phyloP scores from a whole-genome alignment of 371 early-diverging fungal genomes.

The Actinomortierella wolfii region DNA sequence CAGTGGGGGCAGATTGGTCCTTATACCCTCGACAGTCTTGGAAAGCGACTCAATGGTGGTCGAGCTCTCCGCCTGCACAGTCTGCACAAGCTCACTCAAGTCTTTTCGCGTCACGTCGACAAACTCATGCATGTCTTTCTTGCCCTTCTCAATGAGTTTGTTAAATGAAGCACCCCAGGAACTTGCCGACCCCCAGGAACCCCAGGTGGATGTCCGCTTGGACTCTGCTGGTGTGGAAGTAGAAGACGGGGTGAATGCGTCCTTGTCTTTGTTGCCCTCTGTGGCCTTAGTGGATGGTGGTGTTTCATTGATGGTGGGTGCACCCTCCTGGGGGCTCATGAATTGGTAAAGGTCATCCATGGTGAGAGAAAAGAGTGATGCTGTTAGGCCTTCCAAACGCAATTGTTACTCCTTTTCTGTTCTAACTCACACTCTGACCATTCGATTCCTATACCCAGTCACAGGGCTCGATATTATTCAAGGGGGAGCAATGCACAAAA shows the following conservation, averaged over 20 bases:
- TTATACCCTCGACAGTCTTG: conserved; percentile 36
- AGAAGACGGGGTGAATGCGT: neutral
- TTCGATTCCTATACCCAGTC: too few relatives aligned
- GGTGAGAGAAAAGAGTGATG: too few relatives aligned
- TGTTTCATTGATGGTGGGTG: conserved; percentile 9
- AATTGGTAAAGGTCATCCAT: conserved; percentile 48
- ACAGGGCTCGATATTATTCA: too few relatives aligned
- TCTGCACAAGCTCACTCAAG: conserved; percentile 40
- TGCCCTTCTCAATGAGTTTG: conserved; percentile 41
- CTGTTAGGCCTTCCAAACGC: too few relatives aligned
- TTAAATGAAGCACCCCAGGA: conserved; percentile 43
- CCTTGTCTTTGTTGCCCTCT: neutral
- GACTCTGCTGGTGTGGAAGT: neutral
- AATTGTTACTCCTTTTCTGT: too few relatives aligned
- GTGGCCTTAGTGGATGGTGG: neutral
- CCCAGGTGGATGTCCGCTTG: neutral
- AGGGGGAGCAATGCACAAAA: too few relatives aligned
- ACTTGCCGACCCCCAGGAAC: conserved; percentile 24
- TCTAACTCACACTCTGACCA: too few relatives aligned
- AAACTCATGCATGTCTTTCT: conserved; percentile 48
- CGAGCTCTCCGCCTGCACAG: conserved; percentile 38
- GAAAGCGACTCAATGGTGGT: conserved; percentile 24
- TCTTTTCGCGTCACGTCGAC: conserved; percentile 45
- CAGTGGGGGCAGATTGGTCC: conserved; percentile 14
- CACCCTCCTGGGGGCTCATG: conserved; percentile 40